Conservation (phyloP, 371 early-diverging fungal genomes). For the Lichtheimia ramosa region DNA sequence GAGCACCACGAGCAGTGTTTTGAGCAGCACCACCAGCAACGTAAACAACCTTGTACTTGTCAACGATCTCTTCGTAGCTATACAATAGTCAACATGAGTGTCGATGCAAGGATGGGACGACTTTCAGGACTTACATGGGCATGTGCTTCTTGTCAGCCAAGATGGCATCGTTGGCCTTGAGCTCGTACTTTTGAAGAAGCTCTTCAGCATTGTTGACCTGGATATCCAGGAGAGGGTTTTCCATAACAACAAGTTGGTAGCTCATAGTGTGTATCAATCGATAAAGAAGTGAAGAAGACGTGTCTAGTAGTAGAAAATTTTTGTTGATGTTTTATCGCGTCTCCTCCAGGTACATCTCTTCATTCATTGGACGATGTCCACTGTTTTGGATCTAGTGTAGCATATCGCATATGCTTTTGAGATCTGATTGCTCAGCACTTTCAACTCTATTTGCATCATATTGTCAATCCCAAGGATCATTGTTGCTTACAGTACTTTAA, state of each 20-base stretch:
- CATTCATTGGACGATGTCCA: no score
- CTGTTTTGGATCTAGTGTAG: no score
- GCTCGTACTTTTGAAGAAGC: slow-evolving; percentile 78
- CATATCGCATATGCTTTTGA: no score
- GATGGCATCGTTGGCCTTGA: slow-evolving; percentile 94
- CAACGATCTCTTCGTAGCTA: slow-evolving; percentile 79
- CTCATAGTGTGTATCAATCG: slow-evolving; percentile 5
- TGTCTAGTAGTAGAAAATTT: not conserved
- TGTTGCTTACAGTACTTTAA: no score
- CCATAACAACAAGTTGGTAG: slow-evolving; percentile 63
- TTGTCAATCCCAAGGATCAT: no score
- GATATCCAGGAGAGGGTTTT: slow-evolving; percentile 97
- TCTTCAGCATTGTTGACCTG: slow-evolving; percentile 74
- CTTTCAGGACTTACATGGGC: slow-evolving; percentile 58
- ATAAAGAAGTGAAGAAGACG: not conserved
- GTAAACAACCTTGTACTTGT: slow-evolving; percentile 72
- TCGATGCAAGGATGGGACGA: not conserved
- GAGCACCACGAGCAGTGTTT: slow-evolving; percentile 91
- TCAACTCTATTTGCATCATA: no score
- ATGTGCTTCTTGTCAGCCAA: slow-evolving; percentile 88
- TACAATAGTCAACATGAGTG: not conserved
- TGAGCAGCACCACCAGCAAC: slow-evolving; percentile 97
- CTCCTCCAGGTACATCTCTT: no score
- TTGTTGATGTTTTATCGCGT: no score
- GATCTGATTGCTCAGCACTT: no score